Evolutionary conservation across 164 flowering plant species (phyloP).

Genomic region (Litsea cubeba): DNA sequence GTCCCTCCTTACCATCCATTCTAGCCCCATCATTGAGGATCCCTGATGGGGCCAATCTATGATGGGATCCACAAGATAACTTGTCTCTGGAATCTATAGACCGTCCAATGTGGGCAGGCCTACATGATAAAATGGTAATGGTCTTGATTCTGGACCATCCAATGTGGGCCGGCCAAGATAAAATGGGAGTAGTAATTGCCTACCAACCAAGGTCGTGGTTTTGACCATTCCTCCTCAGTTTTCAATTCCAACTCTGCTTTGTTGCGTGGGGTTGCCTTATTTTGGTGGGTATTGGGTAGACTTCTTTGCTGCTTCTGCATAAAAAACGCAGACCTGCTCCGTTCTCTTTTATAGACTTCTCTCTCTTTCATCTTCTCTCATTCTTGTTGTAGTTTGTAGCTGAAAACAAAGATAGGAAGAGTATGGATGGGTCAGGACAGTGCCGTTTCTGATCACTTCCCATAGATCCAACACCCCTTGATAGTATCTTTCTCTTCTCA

Average conservation of each 20-base stretch:
- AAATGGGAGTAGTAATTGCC: too few relatives aligned
- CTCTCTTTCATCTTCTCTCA: not conserved
- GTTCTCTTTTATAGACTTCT: not conserved
- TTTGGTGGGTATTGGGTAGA: not conserved
- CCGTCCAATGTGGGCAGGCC: too few relatives aligned
- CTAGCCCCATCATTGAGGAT: too few relatives aligned
- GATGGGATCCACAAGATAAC: too few relatives aligned
- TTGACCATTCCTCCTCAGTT: not conserved
- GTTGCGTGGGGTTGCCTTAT: constrained; percentile 1
- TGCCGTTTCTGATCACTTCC: not conserved
- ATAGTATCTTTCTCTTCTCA: not conserved
- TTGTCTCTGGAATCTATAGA: too few relatives aligned
- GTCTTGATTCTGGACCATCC: too few relatives aligned
- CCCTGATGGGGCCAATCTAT: too few relatives aligned
- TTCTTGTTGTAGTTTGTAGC: not conserved
- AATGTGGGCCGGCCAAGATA: too few relatives aligned
- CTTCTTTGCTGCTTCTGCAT: not conserved
- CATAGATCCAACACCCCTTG: too few relatives aligned
- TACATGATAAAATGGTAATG: too few relatives aligned
- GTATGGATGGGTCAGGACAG: not conserved
- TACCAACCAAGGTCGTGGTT: not conserved
- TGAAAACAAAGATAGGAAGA: not conserved
- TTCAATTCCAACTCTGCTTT: not conserved
- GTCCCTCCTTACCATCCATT: too few relatives aligned
- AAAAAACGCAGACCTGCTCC: not conserved